These are phyloP conservation scores for Cystobasidiopsis lactophilus DNA, from an alignment of 768 basidiomycete genomes.

Conservation along the genomic window DNA sequence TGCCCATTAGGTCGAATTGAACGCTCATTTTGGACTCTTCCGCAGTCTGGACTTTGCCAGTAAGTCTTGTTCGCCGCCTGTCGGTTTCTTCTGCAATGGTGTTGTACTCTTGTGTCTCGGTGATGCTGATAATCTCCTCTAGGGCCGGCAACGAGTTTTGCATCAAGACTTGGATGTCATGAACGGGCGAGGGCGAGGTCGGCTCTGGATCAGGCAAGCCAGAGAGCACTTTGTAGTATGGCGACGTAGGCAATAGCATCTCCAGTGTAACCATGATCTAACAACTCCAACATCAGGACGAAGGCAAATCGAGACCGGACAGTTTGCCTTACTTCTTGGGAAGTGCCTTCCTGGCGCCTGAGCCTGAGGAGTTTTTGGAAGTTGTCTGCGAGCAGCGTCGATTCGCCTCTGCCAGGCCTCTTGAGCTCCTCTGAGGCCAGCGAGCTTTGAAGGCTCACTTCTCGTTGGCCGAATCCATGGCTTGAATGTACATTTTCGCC, in stretches of 20 bases:
- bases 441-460: neutral
- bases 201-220: constrained; percentile 49
- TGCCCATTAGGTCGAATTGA: constrained; percentile 17
- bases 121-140: constrained; percentile 44
- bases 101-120: constrained; percentile 42
- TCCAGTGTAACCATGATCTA: constrained; percentile 48
- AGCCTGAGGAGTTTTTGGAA: constrained; percentile 54
- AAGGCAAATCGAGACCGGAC: neutral
- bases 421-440: neutral
- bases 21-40: constrained; percentile 19
- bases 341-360: constrained; percentile 39
- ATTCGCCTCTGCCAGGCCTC: constrained; percentile 37
- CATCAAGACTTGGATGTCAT: constrained; percentile 35
- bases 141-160: constrained; percentile 48
- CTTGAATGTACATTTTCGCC: constrained; percentile 2
- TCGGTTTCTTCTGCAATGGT: constrained; percentile 44
- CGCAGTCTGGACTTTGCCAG: constrained; percentile 20
- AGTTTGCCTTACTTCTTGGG: constrained; percentile 37
- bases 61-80: constrained; percentile 54
- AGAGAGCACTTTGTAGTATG: constrained; percentile 39
- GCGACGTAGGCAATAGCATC: constrained; percentile 52
- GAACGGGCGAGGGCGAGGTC: constrained; percentile 48
- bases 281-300: neutral
- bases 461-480: neutral
- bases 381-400: constrained; percentile 52